Evolutionary conservation across 257 asterid species (phyloP).

Genomic region (Nicotiana attenuata): DNA sequence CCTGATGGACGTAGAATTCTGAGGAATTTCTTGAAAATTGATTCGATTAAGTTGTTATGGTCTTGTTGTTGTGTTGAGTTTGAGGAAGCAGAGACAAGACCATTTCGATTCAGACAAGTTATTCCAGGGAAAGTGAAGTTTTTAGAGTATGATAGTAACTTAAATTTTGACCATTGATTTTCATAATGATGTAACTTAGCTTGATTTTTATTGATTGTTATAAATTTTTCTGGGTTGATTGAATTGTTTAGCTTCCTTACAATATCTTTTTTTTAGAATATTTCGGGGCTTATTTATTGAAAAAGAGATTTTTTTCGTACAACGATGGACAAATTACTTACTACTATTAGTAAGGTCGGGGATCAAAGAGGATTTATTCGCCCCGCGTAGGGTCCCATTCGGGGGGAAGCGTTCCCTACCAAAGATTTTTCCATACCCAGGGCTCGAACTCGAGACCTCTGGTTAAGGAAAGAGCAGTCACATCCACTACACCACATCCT

Average conservation of each 20-base stretch:
- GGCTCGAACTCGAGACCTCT: no score
- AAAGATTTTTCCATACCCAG: no score
- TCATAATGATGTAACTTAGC: not conserved
- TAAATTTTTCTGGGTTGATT: not conserved
- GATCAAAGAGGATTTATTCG: no score
- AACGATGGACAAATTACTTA: not conserved
- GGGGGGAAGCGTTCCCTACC: no score
- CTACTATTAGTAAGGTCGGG: no score
- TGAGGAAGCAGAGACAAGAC: not conserved
- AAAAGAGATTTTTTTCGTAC: no score
- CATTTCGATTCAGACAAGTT: not conserved
- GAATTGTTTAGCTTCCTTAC: not conserved
- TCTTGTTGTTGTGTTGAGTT: not conserved
- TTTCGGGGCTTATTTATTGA: no score
- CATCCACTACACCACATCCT: no score
- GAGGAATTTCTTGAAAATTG: not conserved
- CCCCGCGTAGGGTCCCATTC: no score
- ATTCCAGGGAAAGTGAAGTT: not conserved
- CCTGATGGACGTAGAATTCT: constrained; percentile 7
- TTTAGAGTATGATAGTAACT: not conserved
- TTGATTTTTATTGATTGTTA: no score
- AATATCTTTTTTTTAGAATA: not conserved
- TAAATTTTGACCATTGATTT: not conserved
- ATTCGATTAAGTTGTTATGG: constrained; percentile 5
- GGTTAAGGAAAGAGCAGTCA: no score